Conservation (phyloP, 2,329 filamentous ascomycete genomes). For the Aspergillus clavatus region DNA sequence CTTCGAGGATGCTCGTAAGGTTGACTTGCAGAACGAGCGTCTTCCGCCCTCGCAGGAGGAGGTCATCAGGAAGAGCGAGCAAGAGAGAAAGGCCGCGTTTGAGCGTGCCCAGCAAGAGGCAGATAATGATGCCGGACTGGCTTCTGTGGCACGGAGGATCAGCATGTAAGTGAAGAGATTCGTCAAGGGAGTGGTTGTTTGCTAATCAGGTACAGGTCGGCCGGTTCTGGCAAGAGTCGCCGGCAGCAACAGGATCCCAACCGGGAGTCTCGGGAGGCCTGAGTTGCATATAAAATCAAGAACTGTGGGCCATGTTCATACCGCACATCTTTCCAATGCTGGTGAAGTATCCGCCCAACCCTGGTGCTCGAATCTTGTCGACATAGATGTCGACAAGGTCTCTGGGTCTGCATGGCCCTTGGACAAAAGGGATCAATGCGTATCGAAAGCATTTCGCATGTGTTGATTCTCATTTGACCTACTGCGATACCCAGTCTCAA, state of each 20-base stretch:
- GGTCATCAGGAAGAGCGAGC: slow-evolving; percentile 75
- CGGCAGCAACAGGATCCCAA: slow-evolving; percentile 28
- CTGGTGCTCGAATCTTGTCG: background rate
- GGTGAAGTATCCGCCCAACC: background rate
- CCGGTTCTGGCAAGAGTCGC: slow-evolving; percentile 34
- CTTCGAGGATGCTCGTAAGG: slow-evolving; percentile 95
- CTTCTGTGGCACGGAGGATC: slow-evolving; percentile 80
- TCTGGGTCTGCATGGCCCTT: background rate
- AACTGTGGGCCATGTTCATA: background rate
- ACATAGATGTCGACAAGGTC: background rate
- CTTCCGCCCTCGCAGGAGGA: slow-evolving; percentile 90
- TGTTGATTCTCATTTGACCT: background rate
- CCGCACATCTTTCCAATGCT: background rate
- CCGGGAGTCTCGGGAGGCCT: slow-evolving; percentile 24
- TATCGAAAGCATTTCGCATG: too few species aligned
- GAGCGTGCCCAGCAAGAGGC: slow-evolving; percentile 83
- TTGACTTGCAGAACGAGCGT: slow-evolving; percentile 93
- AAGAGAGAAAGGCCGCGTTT: slow-evolving; percentile 74
- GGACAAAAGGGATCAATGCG: background rate
- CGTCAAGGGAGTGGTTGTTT: background rate
- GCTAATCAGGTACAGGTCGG: slow-evolving; percentile 31
- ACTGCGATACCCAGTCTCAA: background rate
- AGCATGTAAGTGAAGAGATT: slow-evolving; percentile 76
- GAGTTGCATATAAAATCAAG: background rate
- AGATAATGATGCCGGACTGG: slow-evolving; percentile 83